A percentile compares a stretch with the other conserved stretches of the same genome.
These are phyloP conservation scores for Termitomyces sp. DNA, from an alignment of 768 basidiomycete genomes.

Conservation along the genomic window DNA sequence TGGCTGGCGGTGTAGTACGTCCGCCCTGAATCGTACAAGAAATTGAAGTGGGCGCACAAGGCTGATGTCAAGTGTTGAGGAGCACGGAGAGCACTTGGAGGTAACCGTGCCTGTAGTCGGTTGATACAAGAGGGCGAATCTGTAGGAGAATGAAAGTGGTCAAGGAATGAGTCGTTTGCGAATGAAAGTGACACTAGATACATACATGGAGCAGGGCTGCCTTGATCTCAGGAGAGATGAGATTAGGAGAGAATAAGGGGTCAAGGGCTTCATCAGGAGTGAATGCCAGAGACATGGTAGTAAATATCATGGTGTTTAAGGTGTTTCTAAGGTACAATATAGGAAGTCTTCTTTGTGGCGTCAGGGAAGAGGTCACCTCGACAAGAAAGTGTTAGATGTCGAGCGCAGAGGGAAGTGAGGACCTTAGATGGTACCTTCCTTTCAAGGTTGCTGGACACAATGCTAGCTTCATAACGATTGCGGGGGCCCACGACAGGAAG, in stretches of 20 bases:
- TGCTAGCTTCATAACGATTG: neutral
- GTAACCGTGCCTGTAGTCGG: slow-evolving; percentile 77
- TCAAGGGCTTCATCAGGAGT: slow-evolving; percentile 65
- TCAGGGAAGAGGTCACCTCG: neutral
- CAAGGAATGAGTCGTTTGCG: neutral
- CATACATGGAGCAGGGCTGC: slow-evolving; percentile 43
- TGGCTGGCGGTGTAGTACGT: slow-evolving; percentile 84
- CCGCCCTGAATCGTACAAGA: slow-evolving; percentile 41
- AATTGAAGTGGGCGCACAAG: slow-evolving; percentile 66
- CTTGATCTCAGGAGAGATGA: slow-evolving; percentile 64
- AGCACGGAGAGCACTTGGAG: slow-evolving; percentile 81
- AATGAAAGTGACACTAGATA: neutral
- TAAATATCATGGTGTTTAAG: slow-evolving; percentile 9
- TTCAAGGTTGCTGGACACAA: neutral
- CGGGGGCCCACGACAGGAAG: neutral
- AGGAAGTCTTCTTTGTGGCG: neutral
- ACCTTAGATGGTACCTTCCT: neutral
- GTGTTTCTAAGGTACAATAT: neutral
- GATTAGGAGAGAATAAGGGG: slow-evolving; percentile 67
- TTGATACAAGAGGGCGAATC: slow-evolving; percentile 89
- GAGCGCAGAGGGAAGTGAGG: neutral
- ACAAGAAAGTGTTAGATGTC: neutral
- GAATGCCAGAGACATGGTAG: slow-evolving; percentile 22
- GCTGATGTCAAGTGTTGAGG: slow-evolving; percentile 62
- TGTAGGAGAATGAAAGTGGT: slow-evolving; percentile 20